Base-by-base conservation (phyloP, 2,329 filamentous ascomycete genomes). In the Claviceps sp. region DNA sequence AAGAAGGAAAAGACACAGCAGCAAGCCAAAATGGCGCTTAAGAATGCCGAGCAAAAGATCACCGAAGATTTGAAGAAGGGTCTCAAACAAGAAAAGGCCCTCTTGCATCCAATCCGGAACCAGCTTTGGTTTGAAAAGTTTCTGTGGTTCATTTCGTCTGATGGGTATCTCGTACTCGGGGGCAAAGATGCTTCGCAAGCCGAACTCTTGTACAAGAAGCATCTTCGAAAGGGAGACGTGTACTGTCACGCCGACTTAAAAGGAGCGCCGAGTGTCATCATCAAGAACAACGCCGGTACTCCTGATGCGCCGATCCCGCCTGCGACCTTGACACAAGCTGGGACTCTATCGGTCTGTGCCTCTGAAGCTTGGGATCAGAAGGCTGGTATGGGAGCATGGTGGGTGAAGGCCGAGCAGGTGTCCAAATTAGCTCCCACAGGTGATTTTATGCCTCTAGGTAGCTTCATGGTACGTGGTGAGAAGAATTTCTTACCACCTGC, bases 61-160 rank as follows among this genome's bases (percentile, higher is more conserved):
- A 75, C 79, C 4, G 81, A 87, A 13, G 89, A 95, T 64, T 73
- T 97, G 22, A 94, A 87, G 69, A 91, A 89, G 61, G 85, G 83
- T 0, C 68, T 97, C 52, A 95, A 95, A 70, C 85, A 93, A 63
- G 93, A 97, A 68, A 96, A 95, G 65, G 84, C 89, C 19, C 73
- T 94, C 2, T 71, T 97, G 10, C 82, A 90, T 46, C 89, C 86
- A 0, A 84, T 95, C 8, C 80, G 93, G 52, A 85, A 83, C 61
- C 85, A 84, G 58, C 79, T 90, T 61, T 98, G 93, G 93, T 98
- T 96, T 59, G 93, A 98, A 62, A 98, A 98, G 68, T 98, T 95
- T 61, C 74, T 83, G 30, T 97, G 89, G 77, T 98, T 98, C 69
- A 80, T 97, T 59, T 96, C 90, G 0, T 94, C 89, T 0, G 93